Evolutionary conservation across 305 asterid species (phyloP).

Genomic region (Caryopteris hybrid): DNA sequence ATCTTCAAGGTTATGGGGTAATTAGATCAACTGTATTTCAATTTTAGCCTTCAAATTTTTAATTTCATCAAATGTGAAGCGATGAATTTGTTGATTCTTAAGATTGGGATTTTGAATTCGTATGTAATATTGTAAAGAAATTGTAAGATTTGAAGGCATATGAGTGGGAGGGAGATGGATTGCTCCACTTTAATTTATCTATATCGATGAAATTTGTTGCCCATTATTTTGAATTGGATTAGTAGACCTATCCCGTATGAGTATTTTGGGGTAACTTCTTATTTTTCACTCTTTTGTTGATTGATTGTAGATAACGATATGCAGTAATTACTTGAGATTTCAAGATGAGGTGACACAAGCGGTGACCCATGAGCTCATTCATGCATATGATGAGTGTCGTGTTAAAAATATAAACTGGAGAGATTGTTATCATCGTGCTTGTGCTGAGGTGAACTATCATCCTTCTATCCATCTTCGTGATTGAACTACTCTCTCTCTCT

Average conservation of each 20-base stretch:
- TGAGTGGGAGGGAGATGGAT: too few species aligned
- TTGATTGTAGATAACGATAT: constrained; percentile 34
- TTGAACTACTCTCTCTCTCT: too few species aligned
- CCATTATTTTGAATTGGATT: too few species aligned
- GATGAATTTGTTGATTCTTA: too few species aligned
- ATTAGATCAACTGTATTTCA: background rate
- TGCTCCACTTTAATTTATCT: too few species aligned
- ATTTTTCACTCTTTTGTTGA: background rate
- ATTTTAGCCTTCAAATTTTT: background rate
- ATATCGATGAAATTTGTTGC: too few species aligned
- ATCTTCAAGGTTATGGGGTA: constrained; percentile 42
- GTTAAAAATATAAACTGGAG: constrained; percentile 55
- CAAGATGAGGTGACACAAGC: constrained; percentile 72
- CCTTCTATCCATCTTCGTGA: background rate
- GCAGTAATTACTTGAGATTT: constrained; percentile 44
- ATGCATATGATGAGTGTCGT: constrained; percentile 65
- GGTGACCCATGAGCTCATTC: constrained; percentile 60
- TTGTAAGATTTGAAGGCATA: too few species aligned
- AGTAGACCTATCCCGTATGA: too few species aligned
- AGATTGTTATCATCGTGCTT: constrained; percentile 60
- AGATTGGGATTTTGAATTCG: too few species aligned
- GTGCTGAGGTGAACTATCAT: constrained; percentile 48
- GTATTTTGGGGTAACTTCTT: background rate
- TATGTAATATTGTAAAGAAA: too few species aligned
- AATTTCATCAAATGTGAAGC: background rate